phyloP scores from a whole-genome alignment of 139 green algal genomes.

The Micractinium sp. region DNA sequence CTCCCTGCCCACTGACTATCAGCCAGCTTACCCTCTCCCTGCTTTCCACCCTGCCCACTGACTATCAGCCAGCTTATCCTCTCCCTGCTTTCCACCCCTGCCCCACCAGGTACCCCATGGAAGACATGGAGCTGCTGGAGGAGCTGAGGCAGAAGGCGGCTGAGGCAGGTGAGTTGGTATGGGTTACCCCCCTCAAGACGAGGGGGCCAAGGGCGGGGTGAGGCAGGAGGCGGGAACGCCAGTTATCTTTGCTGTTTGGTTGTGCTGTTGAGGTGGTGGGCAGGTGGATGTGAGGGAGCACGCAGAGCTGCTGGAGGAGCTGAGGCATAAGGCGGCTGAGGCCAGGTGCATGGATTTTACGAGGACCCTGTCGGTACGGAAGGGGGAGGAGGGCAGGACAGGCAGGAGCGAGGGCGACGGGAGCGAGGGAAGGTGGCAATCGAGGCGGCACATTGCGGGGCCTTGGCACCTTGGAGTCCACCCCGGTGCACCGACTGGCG shows the following conservation, averaged over 20 bases:
- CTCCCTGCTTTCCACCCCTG: background rate
- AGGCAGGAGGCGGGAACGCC: too few species aligned
- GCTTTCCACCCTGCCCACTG: background rate
- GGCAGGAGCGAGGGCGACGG: too few species aligned
- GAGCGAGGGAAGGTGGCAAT: too few species aligned
- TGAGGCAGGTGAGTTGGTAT: constrained; percentile 21
- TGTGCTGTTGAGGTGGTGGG: too few species aligned
- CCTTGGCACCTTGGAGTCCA: too few species aligned
- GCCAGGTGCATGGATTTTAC: constrained; percentile 27
- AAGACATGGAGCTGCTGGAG: constrained; percentile 59
- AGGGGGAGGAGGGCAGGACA: too few species aligned
- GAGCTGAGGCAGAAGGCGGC: constrained; percentile 44
- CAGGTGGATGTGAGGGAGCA: constrained; percentile 25
- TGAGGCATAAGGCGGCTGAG: constrained; percentile 38
- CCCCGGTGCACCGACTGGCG: too few species aligned
- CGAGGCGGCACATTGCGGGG: too few species aligned
- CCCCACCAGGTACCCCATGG: constrained; percentile 41
- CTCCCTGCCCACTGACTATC: background rate
- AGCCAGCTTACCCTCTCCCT: background rate
- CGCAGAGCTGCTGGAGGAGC: constrained; percentile 48
- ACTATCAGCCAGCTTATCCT: background rate
- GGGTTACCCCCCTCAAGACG: too few species aligned
- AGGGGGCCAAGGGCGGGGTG: too few species aligned
- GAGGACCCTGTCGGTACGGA: too few species aligned
- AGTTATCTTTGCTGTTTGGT: background rate